These are phyloP conservation scores for Cicer judaicum DNA, from an alignment of 306 rosid genomes.

Conservation along the genomic window DNA sequence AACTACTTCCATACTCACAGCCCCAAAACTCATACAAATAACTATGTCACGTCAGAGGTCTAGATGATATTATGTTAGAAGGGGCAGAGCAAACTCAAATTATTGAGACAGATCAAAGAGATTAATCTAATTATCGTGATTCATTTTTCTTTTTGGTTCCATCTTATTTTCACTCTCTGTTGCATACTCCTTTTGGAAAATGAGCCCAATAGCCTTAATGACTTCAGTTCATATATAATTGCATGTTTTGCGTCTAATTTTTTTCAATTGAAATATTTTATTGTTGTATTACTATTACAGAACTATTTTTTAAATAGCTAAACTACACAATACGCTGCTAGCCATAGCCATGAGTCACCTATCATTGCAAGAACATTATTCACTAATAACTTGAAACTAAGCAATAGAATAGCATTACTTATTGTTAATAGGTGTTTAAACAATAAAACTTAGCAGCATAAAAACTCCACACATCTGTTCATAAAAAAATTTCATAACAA, in stretches of 20 bases:
- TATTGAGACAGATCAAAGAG: not conserved
- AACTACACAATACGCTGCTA: not conserved
- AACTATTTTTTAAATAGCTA: constrained; percentile 4
- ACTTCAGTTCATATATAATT: not conserved
- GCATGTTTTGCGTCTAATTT: not conserved
- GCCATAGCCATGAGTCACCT: constrained; percentile 20
- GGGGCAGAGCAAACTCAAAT: not conserved
- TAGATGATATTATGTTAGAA: not conserved
- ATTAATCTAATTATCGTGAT: no score
- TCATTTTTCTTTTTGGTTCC: not conserved
- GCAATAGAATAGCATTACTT: constrained; percentile 12
- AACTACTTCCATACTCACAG: not conserved
- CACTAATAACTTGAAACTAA: not conserved
- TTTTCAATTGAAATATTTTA: not conserved
- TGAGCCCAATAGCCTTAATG: not conserved
- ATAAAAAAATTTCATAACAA: not conserved
- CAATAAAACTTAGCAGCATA: not conserved
- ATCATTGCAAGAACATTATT: constrained; percentile 16
- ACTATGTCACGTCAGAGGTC: not conserved
- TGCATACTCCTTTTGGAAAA: not conserved
- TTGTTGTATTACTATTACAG: not conserved
- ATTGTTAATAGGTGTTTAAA: not conserved
- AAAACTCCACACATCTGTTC: not conserved
- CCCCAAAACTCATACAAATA: not conserved
- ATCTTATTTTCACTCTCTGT: not conserved